Evolutionary conservation across 768 basidiomycete species (phyloP).

Genomic region (Gelatoporia subvermispora): DNA sequence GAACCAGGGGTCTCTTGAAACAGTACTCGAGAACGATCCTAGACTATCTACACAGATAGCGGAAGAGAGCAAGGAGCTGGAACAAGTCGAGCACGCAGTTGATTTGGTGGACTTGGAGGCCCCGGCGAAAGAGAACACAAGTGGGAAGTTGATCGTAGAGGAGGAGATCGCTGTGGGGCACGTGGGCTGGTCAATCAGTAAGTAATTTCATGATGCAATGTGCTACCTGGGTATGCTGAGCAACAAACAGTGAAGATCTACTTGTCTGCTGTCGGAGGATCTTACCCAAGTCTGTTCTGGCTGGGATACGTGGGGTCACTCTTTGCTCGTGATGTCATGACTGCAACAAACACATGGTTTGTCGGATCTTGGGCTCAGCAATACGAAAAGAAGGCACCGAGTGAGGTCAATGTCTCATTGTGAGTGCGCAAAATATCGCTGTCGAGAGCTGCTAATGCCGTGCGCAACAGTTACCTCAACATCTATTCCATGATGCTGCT

Average conservation of each 20-base stretch:
- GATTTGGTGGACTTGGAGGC: slow-evolving; percentile 15
- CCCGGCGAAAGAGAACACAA: slow-evolving; percentile 1
- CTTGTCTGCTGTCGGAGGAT: slow-evolving; percentile 23
- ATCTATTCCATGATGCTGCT: slow-evolving; percentile 20
- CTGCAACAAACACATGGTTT: slow-evolving; percentile 27
- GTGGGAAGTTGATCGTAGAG: slow-evolving; percentile 29
- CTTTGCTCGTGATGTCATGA: slow-evolving; percentile 10
- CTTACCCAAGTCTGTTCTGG: slow-evolving; percentile 24
- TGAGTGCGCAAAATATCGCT: slow-evolving; percentile 10
- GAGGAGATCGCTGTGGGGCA: slow-evolving; percentile 35
- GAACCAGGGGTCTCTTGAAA: slow-evolving; percentile 8
- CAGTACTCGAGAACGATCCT: slow-evolving; percentile 6
- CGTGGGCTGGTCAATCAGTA: slow-evolving; percentile 31
- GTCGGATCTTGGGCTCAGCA: slow-evolving; percentile 32
- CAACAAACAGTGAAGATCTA: slow-evolving; percentile 24
- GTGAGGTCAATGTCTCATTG: slow-evolving; percentile 27
- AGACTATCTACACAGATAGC: slow-evolving; percentile 25
- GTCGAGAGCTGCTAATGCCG: neutral
- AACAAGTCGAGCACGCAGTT: slow-evolving; percentile 14
- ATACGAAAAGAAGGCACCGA: slow-evolving; percentile 23
- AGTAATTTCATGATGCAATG: slow-evolving; percentile 5
- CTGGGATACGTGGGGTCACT: slow-evolving; percentile 13
- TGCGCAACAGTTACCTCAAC: slow-evolving; percentile 23
- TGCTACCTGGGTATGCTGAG: neutral
- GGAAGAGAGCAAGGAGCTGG: slow-evolving; percentile 16